phyloP scores from a whole-genome alignment of 805 yeast genomes.

The Ogataea paradorogensis region DNA sequence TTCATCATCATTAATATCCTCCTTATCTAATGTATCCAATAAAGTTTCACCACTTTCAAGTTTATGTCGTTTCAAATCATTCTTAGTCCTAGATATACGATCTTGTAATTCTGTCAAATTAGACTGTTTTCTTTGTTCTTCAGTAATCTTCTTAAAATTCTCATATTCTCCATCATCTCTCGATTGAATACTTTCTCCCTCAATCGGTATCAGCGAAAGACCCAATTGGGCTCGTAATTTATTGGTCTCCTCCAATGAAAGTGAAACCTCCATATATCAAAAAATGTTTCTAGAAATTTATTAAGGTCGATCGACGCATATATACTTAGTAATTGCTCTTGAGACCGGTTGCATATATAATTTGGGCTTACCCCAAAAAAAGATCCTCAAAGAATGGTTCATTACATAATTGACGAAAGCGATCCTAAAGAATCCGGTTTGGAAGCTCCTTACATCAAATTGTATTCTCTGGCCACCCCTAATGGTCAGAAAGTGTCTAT shows the following conservation, averaged over 20 bases:
- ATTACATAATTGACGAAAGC: slow-evolving; percentile 30
- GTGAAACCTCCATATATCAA: slow-evolving; percentile 16
- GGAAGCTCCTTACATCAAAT: slow-evolving; percentile 42
- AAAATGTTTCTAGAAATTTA: background rate
- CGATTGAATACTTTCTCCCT: no score
- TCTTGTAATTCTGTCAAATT: slow-evolving; percentile 24
- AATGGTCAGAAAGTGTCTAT: slow-evolving; percentile 44
- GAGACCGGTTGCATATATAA: no score
- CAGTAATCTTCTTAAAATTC: slow-evolving; percentile 36
- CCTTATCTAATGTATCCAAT: slow-evolving; percentile 27
- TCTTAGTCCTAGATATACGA: slow-evolving; percentile 14
- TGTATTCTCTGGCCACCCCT: slow-evolving; percentile 43
- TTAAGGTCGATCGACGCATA: slow-evolving; percentile 9
- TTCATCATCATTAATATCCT: slow-evolving; percentile 36
- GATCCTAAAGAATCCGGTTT: slow-evolving; percentile 34
- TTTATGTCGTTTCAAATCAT: slow-evolving; percentile 22
- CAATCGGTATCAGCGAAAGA: slow-evolving; percentile 15
- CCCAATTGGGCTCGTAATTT: slow-evolving; percentile 20
- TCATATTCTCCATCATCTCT: slow-evolving; percentile 32
- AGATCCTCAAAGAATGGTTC: slow-evolving; percentile 28
- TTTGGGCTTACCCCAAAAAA: no score
- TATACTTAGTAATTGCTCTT: no score
- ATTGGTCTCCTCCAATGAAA: slow-evolving; percentile 25
- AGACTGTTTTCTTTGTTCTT: slow-evolving; percentile 31
- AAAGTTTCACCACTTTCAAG: slow-evolving; percentile 25